Conservation (phyloP, 2,329 filamentous ascomycete species). For the Neonectria magnoliae region DNA sequence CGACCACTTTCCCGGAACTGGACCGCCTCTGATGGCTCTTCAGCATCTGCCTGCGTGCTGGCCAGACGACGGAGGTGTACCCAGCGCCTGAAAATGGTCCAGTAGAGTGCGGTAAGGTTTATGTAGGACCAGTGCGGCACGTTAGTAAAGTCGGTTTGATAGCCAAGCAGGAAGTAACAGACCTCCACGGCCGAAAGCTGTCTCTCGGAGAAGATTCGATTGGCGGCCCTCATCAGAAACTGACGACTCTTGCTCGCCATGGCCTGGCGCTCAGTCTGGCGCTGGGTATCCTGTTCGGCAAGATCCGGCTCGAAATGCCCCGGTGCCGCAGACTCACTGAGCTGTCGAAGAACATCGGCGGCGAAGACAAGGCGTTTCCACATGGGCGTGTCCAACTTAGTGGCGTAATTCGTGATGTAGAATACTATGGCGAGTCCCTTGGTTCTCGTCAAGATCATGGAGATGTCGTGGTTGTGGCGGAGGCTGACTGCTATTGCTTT, state of each 20-base stretch:
- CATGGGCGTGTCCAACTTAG: constrained; percentile 14
- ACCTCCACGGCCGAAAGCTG: constrained; percentile 11
- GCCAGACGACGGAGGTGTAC: constrained; percentile 1
- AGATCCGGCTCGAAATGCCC: not conserved
- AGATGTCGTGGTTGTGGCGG: constrained; percentile 18
- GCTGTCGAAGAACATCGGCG: constrained; percentile 4
- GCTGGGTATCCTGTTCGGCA: constrained; percentile 7
- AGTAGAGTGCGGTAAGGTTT: constrained; percentile 12
- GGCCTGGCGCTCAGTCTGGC: not conserved
- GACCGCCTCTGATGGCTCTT: constrained; percentile 10
- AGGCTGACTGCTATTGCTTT: constrained; percentile 18
- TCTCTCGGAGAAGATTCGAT: constrained; percentile 15
- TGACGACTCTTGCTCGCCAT: not conserved
- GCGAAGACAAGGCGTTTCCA: constrained; percentile 12
- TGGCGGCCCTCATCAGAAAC: constrained; percentile 11
- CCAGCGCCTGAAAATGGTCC: constrained; percentile 6
- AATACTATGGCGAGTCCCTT: constrained; percentile 13
- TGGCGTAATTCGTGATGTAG: constrained; percentile 19
- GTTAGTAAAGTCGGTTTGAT: constrained; percentile 14
- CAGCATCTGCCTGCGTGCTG: not conserved
- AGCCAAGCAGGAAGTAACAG: constrained; percentile 6
- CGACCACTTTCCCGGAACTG: not conserved
- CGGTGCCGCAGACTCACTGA: not conserved
- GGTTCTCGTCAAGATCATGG: constrained; percentile 5
- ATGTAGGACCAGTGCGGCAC: constrained; percentile 9